Base-by-base conservation (phyloP, 352 stramenopile genomes). In the Globisporangium uncinulatum region DNA sequence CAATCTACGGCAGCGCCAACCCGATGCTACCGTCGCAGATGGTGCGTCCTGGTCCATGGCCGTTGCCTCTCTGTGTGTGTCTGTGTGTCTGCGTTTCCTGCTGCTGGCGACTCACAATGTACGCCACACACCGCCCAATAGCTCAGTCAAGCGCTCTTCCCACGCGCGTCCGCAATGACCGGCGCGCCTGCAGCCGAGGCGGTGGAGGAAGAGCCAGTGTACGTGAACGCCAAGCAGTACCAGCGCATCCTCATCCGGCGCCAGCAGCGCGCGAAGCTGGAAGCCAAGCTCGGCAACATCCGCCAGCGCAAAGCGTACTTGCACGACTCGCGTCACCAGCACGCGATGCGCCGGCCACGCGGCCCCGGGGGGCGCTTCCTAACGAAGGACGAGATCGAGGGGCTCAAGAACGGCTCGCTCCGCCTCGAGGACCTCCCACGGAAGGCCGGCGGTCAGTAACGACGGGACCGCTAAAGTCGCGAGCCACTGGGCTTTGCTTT, bases 221-320 rank as follows among this genome's bases (percentile, higher is more conserved):
- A 95, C 61, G 87, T 96, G 41, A 96, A 96, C 60, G 87, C 85
- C 51, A 96, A 96, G 71, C 87, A 96, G 62, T 96, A 96, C 61
- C 83, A 94, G 62, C 81, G 87, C 19, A 96, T 96, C 60, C 87
- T 96, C 76, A 85, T 94, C 51, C 85, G 87, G 44, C 79, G 87
- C 56, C 80, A 96, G 56, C 83, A 93, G 63, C 76, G 85, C 34
- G 82, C 85, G 44, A 96, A 96, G 62, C 75, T 94, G 17, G 87
- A 95, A 58, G 79, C 83, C 31, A 93, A 95, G 63, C 69, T 94
- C 15, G 81, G 81, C 44, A 90, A 83, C 55, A 62, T 66, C 45
- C 79, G 76, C 51, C 86, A 94, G 68, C 83, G 82, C 53, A 92
- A 93, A 66, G 84, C 83, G 13, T 96, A 94, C 55, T 69, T 96